Conservation (phyloP, 176 grass and related monocot species). For the Oryza longistaminata region DNA sequence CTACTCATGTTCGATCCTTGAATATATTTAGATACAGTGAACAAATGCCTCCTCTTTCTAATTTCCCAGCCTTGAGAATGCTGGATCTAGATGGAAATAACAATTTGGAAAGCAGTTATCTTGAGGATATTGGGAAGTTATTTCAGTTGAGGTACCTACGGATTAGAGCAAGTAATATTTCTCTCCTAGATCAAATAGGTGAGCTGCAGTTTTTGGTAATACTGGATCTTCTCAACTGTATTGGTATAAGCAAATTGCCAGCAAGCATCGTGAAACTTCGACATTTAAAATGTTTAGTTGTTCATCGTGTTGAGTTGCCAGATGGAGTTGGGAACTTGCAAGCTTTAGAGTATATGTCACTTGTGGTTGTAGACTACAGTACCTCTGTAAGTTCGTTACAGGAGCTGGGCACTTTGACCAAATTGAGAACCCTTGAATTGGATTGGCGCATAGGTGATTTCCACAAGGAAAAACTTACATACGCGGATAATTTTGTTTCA, state of each 20-base stretch:
- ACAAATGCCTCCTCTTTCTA: slow-evolving; percentile 34
- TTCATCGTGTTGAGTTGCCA: slow-evolving; percentile 13
- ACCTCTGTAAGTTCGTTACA: slow-evolving; percentile 25
- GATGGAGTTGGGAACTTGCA: slow-evolving; percentile 40
- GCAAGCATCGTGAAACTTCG: slow-evolving; percentile 28
- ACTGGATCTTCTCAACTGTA: slow-evolving; percentile 34
- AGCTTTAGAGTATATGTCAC: slow-evolving; percentile 35
- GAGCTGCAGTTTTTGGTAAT: slow-evolving; percentile 29
- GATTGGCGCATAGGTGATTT: slow-evolving; percentile 26
- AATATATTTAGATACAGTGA: slow-evolving; percentile 32
- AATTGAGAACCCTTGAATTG: slow-evolving; percentile 37
- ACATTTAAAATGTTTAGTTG: slow-evolving; percentile 39
- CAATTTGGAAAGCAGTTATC: slow-evolving; percentile 37
- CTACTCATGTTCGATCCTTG: slow-evolving; percentile 48
- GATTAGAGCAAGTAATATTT: slow-evolving; percentile 34
- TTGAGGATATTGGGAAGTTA: slow-evolving; percentile 41
- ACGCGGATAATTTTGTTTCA: background rate
- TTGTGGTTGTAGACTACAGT: slow-evolving; percentile 28
- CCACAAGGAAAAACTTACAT: background rate
- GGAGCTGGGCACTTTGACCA: slow-evolving; percentile 37
- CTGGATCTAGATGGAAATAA: slow-evolving; percentile 48
- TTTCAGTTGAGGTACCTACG: slow-evolving; percentile 40
- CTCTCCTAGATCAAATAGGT: slow-evolving; percentile 48
- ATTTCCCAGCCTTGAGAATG: slow-evolving; percentile 30
- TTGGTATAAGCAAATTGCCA: slow-evolving; percentile 29